Evolutionary conservation across 192 early-diverging fungal genomes (phyloP), one percentile per base, ranked within the genome.

Genomic region (Kickxella alabastrina): DNA sequence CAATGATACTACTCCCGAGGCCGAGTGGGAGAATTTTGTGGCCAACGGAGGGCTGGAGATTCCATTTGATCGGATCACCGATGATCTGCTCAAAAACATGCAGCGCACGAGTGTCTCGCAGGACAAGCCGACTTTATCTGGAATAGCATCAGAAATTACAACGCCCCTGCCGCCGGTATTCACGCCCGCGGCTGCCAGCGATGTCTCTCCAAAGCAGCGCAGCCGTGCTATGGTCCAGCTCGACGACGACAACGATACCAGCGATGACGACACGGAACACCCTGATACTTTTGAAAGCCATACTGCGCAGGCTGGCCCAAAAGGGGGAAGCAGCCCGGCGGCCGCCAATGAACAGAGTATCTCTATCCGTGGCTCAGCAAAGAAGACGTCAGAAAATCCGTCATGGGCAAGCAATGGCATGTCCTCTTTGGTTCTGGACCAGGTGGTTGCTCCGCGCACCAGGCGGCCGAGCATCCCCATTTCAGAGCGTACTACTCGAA

Each of bases 11-110:
- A 65, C 53, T 23, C 55, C 71, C 0, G 71, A 67, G 22, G 35
- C 36, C 26, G 71, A 75, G 52, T 75, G 71, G 71, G 71, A 75
- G 38, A 75, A 67, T 52, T 75, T 75, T 75, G 71, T 75, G 22
- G 71, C 63, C 34, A 75, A 75, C 25, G 71, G 71, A 0, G 71
- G 71, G 4, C 54, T 75, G 32, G 71, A 75, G 18, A 62, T 75
- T 48, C 71, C 71, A 10, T 56, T 75, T 14, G 71, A 75, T 10
- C 41, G 48, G 38, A 75, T 75, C 19, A 75, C 64, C 19, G 71
- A 75, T 25, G 71, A 75, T 34, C 18, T 75, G 47, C 56, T 63
- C 42, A 66, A 61, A 25, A 62, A 72, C 3, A 57, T 57, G 12
- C 56, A 36, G 10, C 54, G 43, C 4, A 23, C 57, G 12, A 44